Evolutionary conservation across 2,329 filamentous ascomycete species (phyloP).

Genomic region (Diplodia sapinea): DNA sequence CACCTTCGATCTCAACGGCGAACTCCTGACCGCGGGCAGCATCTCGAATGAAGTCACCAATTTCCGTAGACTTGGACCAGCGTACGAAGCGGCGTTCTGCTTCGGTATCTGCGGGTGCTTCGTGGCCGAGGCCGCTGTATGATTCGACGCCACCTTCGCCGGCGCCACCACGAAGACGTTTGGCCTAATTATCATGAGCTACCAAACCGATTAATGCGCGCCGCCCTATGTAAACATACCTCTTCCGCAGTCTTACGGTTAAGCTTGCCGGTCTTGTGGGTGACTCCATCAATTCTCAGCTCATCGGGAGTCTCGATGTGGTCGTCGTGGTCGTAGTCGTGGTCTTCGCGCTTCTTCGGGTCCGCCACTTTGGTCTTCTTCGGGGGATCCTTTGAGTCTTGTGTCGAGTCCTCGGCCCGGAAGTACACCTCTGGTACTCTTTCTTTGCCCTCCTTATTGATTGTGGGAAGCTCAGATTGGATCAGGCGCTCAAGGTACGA

Average conservation of each 20-base stretch:
- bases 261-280: constrained; percentile 53
- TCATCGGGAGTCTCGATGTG: constrained; percentile 57
- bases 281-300: constrained; percentile 57
- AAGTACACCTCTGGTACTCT: constrained; percentile 78
- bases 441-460: constrained; percentile 67
- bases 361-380: constrained; percentile 41
- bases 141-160: constrained; percentile 68
- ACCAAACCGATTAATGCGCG: constrained; percentile 32
- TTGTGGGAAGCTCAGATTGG: constrained; percentile 79
- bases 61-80: constrained; percentile 87
- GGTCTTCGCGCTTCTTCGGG: constrained; percentile 35
- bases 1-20: constrained; percentile 79
- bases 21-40: constrained; percentile 85
- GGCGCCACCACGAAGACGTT: constrained; percentile 53
- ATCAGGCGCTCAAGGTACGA: constrained; percentile 90
- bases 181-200: constrained; percentile 42
- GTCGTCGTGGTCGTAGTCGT: constrained; percentile 37
- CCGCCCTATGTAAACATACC: background rate
- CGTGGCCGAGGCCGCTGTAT: constrained; percentile 73
- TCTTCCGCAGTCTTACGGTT: constrained; percentile 34
- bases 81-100: constrained; percentile 73
- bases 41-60: constrained; percentile 92
- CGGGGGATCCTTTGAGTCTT: constrained; percentile 56
- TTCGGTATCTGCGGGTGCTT: constrained; percentile 51
- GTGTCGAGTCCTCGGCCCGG: constrained; percentile 75